Conservation (phyloP, 306 rosid species). For the Rosa lucieae region DNA sequence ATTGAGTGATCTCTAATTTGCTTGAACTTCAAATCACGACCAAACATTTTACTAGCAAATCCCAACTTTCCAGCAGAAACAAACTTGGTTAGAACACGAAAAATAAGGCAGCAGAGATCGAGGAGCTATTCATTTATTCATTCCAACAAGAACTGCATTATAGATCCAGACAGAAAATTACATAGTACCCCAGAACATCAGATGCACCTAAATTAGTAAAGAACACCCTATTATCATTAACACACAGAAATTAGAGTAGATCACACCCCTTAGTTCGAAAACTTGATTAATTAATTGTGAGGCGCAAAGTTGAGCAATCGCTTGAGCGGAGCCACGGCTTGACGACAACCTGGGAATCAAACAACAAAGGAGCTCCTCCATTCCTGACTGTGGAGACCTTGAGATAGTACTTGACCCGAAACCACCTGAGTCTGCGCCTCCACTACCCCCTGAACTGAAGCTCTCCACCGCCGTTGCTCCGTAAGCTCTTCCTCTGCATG, state of each 20-base stretch:
- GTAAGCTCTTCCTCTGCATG: background rate
- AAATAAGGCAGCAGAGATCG: too few relatives aligned
- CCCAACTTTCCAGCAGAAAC: too few relatives aligned
- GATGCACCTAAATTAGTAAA: background rate
- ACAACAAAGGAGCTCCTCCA: constrained; percentile 46
- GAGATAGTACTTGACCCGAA: constrained; percentile 65
- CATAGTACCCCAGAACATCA: background rate
- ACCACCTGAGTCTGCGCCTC: constrained; percentile 80
- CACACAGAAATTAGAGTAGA: background rate
- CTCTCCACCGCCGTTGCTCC: constrained; percentile 14
- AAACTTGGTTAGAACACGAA: too few relatives aligned
- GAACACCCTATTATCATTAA: background rate
- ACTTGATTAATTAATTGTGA: background rate
- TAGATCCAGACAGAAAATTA: background rate
- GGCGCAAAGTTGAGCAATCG: constrained; percentile 56
- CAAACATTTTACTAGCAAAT: too few relatives aligned
- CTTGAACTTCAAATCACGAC: too few relatives aligned
- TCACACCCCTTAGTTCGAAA: background rate
- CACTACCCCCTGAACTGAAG: constrained; percentile 59
- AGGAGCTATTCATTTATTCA: background rate
- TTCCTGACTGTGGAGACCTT: constrained; percentile 38
- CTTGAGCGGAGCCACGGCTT: constrained; percentile 62
- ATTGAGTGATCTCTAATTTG: too few relatives aligned
- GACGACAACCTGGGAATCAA: constrained; percentile 62
- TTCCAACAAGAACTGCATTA: background rate